These are phyloP conservation scores for Saccharomyces kudriavzevii DNA, from an alignment of 805 yeast genomes.

Conservation along the genomic window DNA sequence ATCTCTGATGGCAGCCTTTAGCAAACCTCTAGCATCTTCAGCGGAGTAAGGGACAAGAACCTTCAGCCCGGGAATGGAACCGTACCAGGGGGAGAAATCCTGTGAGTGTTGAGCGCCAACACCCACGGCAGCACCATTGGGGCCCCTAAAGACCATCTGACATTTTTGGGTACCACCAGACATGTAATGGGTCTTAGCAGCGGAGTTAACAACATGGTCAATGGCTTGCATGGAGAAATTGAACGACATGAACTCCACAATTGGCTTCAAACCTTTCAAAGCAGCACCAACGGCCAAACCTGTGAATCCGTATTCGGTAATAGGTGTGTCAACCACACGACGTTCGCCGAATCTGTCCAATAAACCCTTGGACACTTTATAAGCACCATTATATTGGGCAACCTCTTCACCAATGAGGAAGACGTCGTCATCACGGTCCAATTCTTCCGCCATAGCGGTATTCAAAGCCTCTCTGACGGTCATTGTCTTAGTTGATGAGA, in stretches of 20 bases:
- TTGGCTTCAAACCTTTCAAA: constrained; percentile 91
- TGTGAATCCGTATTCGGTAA: constrained; percentile 98
- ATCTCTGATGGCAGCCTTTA: constrained; percentile 95
- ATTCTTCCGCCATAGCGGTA: constrained; percentile 91
- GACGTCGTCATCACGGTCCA: constrained; percentile 90
- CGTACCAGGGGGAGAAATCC: constrained; percentile 96
- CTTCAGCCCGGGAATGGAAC: constrained; percentile 94
- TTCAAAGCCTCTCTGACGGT: constrained; percentile 97
- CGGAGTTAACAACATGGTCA: constrained; percentile 96
- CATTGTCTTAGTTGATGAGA: constrained; percentile 47
- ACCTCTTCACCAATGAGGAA: constrained; percentile 98
- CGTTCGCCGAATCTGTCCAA: constrained; percentile 92
- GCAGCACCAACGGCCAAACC: constrained; percentile 94
- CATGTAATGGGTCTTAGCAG: constrained; percentile 98
- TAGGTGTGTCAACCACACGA: constrained; percentile 92
- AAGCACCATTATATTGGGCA: constrained; percentile 98
- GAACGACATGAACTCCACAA: constrained; percentile 98
- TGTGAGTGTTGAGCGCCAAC: constrained; percentile 99
- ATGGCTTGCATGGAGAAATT: constrained; percentile 99
- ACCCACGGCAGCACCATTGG: constrained; percentile 99
- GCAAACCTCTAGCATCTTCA: constrained; percentile 90
- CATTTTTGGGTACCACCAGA: constrained; percentile 98
- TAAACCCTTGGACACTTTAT: constrained; percentile 91
- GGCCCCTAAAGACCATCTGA: constrained; percentile 97
- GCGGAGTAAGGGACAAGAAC: constrained; percentile 93